phyloP scores from a whole-genome alignment of 2,329 filamentous ascomycete species.

The Paecilomyces niveus region DNA sequence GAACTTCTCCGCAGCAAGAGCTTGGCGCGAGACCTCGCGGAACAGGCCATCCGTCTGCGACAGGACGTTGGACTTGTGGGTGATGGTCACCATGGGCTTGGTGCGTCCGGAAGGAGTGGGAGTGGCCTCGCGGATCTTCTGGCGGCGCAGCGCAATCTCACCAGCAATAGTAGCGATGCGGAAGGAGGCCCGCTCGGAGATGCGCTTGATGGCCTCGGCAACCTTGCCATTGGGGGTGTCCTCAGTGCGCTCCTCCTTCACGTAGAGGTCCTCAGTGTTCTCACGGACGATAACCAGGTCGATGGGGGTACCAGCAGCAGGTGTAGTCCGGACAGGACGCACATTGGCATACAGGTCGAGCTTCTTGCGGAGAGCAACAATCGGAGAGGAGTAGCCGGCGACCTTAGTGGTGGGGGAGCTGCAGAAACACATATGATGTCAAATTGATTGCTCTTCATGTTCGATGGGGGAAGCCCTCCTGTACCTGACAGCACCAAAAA shows the following conservation, averaged over 20 bases:
- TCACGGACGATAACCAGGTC: constrained; percentile 98
- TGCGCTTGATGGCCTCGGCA: constrained; percentile 96
- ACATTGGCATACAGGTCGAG: constrained; percentile 97
- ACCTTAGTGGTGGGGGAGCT: constrained; percentile 82
- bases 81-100: constrained; percentile 79
- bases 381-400: constrained; percentile 91
- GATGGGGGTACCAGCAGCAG: constrained; percentile 53
- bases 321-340: constrained; percentile 81
- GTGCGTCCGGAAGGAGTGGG: constrained; percentile 49
- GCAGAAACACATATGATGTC: background rate
- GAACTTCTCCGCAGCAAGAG: constrained; percentile 62
- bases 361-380: constrained; percentile 91
- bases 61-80: constrained; percentile 96
- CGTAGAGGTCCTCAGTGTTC: constrained; percentile 97
- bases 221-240: constrained; percentile 68
- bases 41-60: constrained; percentile 96
- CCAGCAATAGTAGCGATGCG: constrained; percentile 91
- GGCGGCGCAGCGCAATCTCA: constrained; percentile 82
- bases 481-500: constrained; percentile 86
- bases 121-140: constrained; percentile 62
- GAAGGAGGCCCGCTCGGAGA: constrained; percentile 74
- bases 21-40: constrained; percentile 68
- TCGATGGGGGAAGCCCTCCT: background rate
- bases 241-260: constrained; percentile 89
- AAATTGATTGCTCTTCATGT: background rate